Conservation (phyloP, 176 grass and related monocot genomes). For the Pharus latifolius region DNA sequence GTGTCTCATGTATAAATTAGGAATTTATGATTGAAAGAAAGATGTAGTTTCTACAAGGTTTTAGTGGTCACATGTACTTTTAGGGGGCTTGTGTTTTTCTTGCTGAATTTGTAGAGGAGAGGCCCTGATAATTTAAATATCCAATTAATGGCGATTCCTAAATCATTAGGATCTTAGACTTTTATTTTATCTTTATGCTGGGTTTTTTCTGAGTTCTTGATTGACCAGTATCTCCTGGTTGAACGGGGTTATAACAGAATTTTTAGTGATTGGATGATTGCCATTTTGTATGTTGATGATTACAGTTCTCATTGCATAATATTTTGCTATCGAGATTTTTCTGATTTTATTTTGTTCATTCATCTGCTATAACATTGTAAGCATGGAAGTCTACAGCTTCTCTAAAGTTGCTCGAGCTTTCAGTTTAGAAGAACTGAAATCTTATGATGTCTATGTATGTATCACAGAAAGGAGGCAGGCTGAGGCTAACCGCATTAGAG, state of each 20-base stretch:
- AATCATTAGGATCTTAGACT: too few relatives aligned
- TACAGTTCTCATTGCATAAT: not conserved
- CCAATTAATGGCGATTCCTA: too few relatives aligned
- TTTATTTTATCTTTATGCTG: not conserved
- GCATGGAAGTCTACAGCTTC: not conserved
- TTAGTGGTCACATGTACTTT: not conserved
- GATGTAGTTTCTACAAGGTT: not conserved
- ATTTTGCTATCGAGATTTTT: not conserved
- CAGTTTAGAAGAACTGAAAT: not conserved
- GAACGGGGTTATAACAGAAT: not conserved
- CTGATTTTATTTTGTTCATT: not conserved
- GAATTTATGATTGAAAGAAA: not conserved
- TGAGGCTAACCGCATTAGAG: slow-evolving; percentile 68
- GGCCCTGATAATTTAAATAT: not conserved
- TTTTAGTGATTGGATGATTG: not conserved
- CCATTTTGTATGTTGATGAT: not conserved
- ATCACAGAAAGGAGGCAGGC: slow-evolving; percentile 77
- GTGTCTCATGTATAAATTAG: not conserved
- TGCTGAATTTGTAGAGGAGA: not conserved
- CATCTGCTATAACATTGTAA: not conserved
- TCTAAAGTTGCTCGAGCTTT: not conserved
- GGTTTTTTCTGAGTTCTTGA: not conserved
- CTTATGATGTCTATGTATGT: not conserved
- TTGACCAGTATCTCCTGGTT: not conserved
- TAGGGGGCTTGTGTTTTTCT: not conserved